Evolutionary conservation across 2,329 filamentous ascomycete species (phyloP).

Genomic region (Cercospora berteroae): DNA sequence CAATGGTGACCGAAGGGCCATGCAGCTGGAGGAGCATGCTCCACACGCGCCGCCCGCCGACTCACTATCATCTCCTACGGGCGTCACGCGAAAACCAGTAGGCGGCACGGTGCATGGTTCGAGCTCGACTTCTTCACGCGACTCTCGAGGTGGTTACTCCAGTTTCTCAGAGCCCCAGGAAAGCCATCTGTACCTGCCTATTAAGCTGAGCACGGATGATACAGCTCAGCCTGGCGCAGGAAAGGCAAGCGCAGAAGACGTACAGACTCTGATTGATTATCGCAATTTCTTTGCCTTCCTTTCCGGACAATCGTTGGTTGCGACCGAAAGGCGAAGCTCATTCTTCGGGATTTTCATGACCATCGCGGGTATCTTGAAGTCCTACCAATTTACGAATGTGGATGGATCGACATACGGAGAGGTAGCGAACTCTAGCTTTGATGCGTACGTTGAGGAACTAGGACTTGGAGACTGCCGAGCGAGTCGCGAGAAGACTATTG

Average conservation of each 20-base stretch:
- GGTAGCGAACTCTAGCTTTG: constrained; percentile 62
- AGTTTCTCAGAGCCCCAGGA: constrained; percentile 52
- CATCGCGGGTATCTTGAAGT: constrained; percentile 56
- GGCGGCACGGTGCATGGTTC: constrained; percentile 15
- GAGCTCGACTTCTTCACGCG: constrained; percentile 32
- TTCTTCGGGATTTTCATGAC: constrained; percentile 62
- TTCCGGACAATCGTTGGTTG: constrained; percentile 60
- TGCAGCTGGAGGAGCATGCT: constrained; percentile 31
- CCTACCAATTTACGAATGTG: constrained; percentile 60
- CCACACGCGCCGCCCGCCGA: constrained; percentile 33
- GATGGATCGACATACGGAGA: constrained; percentile 65
- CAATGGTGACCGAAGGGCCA: constrained; percentile 36
- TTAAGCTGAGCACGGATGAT: constrained; percentile 54
- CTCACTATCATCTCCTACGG: constrained; percentile 33
- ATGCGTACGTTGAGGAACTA: constrained; percentile 74
- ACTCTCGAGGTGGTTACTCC: constrained; percentile 47
- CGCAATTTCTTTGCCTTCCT: constrained; percentile 65
- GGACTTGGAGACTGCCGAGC: constrained; percentile 73
- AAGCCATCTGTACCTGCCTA: constrained; percentile 58
- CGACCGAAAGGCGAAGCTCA: constrained; percentile 54
- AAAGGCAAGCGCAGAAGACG: constrained; percentile 47
- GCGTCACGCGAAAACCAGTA: constrained; percentile 23
- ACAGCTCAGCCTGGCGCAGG: constrained; percentile 25
- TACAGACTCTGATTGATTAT: constrained; percentile 57
- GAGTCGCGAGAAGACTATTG: constrained; percentile 84